These are phyloP conservation scores for Coniochaeta sp. DNA, from an alignment of 2,329 filamentous ascomycete species.

Conservation along the genomic window DNA sequence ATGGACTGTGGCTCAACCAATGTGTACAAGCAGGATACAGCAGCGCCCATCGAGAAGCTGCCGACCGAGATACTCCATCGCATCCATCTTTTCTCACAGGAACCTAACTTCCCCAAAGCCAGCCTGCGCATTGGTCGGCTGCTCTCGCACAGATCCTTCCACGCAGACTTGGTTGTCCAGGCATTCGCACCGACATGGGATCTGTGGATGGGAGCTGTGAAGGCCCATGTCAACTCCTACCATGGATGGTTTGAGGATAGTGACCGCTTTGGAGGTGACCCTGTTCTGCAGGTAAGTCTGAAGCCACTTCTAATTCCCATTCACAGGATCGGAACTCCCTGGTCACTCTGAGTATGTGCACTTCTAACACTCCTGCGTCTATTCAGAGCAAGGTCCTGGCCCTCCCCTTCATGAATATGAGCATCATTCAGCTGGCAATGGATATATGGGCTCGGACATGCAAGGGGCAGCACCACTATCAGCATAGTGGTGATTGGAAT, in stretches of 20 bases:
- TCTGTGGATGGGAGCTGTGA: conserved; percentile 20
- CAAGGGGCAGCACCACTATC: conserved; percentile 24
- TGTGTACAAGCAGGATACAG: conserved; percentile 7
- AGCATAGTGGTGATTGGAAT: conserved; percentile 16
- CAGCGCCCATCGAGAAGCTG: conserved; percentile 24
- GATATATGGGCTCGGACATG: conserved; percentile 38
- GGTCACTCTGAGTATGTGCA: not conserved
- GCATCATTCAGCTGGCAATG: conserved; percentile 39
- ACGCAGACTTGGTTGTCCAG: conserved; percentile 23
- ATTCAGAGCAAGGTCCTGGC: conserved; percentile 34
- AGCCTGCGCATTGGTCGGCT: conserved; percentile 36
- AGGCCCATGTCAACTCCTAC: conserved; percentile 7
- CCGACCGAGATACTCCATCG: conserved; percentile 47
- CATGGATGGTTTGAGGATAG: conserved; percentile 7
- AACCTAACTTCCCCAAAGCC: conserved; percentile 37
- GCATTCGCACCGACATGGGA: conserved; percentile 35
- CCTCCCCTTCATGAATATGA: conserved; percentile 27
- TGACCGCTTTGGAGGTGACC: conserved; percentile 26
- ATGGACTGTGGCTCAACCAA: too few relatives aligned
- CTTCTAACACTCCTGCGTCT: conserved; percentile 6
- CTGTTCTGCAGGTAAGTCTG: conserved; percentile 34
- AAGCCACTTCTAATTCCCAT: conserved; percentile 1
- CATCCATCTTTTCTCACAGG: conserved; percentile 44
- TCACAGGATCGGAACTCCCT: not conserved
- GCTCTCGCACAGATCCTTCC: conserved; percentile 32